Evolutionary conservation across 2,329 filamentous ascomycete genomes (phyloP), one percentile per base, ranked within the genome.

Genomic region (Scedosporium aurantiacum): DNA sequence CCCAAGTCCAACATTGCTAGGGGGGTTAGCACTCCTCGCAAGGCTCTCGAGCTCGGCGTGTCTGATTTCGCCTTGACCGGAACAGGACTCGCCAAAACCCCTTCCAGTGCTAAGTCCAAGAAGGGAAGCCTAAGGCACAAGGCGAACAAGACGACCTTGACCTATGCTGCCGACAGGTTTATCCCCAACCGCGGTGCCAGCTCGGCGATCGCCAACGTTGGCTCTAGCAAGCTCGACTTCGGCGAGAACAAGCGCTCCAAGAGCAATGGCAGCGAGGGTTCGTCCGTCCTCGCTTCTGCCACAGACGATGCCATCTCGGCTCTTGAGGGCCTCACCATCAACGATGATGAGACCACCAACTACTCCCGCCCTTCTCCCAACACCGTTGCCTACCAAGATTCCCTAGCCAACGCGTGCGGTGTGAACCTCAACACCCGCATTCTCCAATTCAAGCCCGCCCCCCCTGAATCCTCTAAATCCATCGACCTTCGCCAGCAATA

Each of bases 401-500:
- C 91, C 2, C 79, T 97, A 55, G 92, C 93, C 55, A 87, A 86
- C 66, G 93, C 93, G 58, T 97, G 93, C 73, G 94, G 92, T 62
- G 91, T 99, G 65, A 93, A 86, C 71, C 83, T 96, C 64, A 96
- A 92, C 79, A 95, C 92, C 61, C 90, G 94, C 65, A 99, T 99
- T 68, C 88, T 99, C 59, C 90, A 94, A 63, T 99, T 97, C 83
- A 99, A 99, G 86, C 94, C 94, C 61, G 91, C 93, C 2, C 85
- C 94, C n/a, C 94, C 94, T 3, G 94, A 97, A 78, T 97, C 94
- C 5, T 96, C 92, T 40, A 97, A 96, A 82, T 94, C 94, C 41
- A 96, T 99, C 71, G 94, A 99, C 73, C 87, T 99, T 64, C 89
- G 94, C 63, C 90, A 94, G 64, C 94, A 99, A 74, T 99, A 99